Evolutionary conservation across 495 filamentous ascomycete species (phyloP), one percentile per base, ranked within the genome.

Genomic region (Penicillium waksmanii): DNA sequence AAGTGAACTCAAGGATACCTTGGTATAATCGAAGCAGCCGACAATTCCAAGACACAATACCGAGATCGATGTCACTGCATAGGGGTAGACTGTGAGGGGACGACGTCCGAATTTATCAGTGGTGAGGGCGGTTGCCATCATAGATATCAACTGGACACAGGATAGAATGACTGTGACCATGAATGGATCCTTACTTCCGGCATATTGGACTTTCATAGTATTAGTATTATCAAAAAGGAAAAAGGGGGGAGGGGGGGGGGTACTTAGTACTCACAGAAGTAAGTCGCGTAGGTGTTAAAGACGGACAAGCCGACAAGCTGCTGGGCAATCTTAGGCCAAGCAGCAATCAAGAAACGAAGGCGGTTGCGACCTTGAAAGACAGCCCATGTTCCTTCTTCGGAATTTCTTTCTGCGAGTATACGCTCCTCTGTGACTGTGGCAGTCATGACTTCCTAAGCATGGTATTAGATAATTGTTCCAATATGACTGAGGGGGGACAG

Each of bases 301-400:
- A 79, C 67, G 0, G 69, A 59, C 25, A 79, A 52, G 0, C 77
- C 77, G 7, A 79, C 73, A 53, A 79, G 73, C 33, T 79, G 77
- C 56, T 79, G 77, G 0, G 66, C 61, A 35, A 79, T 70, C 54
- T 78, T 78, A 0, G 77, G 75, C 75, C 77, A 79, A 47, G 49
- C 62, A 5, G 76, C 69, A 53, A 79, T 79, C 19, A 77, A 13
- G 56, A 73, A 76, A 11, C 76, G 73, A 31, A 79, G 57, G 1
- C 69, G 53, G 44, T 79, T 77, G 25, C 71, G 69, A 7, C 76
- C 76, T 9, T 64, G 65, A 66, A 79, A 79, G 7, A 77, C 63
- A 19, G 66, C 66, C 58, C 62, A 74, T 23, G 27, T 47, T 0
- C 70, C 73, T 31, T 68, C 53, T 33, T 76, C 63, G 0, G 54